A percentile compares a stretch with the other conserved stretches of the same genome.
Conservation (phyloP, 75 land plant species). For the Cunninghamia lanceolata region DNA sequence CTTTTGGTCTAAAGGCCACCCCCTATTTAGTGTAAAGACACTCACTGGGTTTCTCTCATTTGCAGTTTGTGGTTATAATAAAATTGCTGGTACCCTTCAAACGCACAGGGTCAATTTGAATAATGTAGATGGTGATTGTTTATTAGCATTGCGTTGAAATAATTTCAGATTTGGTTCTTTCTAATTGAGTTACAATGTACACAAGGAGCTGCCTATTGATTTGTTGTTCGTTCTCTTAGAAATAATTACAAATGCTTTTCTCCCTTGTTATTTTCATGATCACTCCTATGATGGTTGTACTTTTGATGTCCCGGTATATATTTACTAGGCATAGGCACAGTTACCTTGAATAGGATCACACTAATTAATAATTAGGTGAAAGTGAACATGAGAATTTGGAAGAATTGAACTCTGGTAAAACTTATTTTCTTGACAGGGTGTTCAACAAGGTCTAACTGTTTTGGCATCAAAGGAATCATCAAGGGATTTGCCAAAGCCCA, state of each 20-base stretch:
- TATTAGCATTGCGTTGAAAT: not conserved
- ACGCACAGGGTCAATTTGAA: not conserved
- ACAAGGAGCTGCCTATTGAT: not conserved
- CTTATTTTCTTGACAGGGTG: conserved; percentile 29
- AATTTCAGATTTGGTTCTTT: not conserved
- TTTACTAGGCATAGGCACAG: not conserved
- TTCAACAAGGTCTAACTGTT: conserved; percentile 18
- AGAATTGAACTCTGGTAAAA: conserved; percentile 4
- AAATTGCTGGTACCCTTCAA: not conserved
- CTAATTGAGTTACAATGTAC: not conserved
- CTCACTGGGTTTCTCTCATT: not conserved
- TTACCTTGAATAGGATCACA: not conserved
- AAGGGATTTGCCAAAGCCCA: conserved; percentile 15
- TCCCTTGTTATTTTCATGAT: not conserved
- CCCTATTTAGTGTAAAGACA: not conserved
- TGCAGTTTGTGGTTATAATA: not conserved
- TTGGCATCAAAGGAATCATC: conserved; percentile 26
- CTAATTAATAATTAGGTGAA: not conserved
- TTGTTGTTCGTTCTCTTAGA: not conserved
- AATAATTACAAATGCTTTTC: not conserved
- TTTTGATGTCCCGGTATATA: not conserved
- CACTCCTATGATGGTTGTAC: not conserved
- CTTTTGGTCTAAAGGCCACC: not conserved
- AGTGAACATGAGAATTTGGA: not conserved
- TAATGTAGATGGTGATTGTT: not conserved